These are phyloP conservation scores for Brassica napus DNA, from an alignment of 345 rosid species.

Conservation along the genomic window DNA sequence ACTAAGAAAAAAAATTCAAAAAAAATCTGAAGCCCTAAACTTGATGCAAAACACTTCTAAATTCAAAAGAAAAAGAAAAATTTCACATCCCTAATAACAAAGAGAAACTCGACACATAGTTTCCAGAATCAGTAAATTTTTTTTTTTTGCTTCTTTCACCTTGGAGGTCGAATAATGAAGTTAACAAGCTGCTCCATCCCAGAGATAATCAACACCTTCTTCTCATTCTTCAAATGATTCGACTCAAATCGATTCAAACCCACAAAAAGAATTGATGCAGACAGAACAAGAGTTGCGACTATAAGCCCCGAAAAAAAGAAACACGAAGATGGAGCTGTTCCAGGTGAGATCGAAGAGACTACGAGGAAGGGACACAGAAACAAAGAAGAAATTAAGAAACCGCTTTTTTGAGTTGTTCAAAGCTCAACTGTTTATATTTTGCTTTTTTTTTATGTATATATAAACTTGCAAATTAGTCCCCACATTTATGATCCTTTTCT, in stretches of 20 bases:
- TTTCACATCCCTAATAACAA: constrained; percentile 9
- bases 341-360: constrained; percentile 31
- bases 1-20: neutral
- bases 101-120: neutral
- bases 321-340: constrained; percentile 27
- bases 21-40: constrained; percentile 14
- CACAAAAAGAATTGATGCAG: neutral
- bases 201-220: constrained; percentile 14
- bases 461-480: constrained; percentile 21
- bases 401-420: constrained; percentile 38
- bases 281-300: neutral
- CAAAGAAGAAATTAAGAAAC: constrained; percentile 8
- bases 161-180: constrained; percentile 96
- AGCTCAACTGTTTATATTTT: neutral
- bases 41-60: neutral
- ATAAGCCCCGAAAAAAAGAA: neutral
- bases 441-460: neutral
- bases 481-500: constrained; percentile 21
- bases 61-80: neutral
- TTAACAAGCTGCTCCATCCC: constrained; percentile 60
- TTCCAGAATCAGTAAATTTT: neutral
- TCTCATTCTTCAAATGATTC: constrained; percentile 9
- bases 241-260: neutral
- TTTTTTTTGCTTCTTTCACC: constrained; percentile 44
- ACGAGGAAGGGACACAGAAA: neutral